Evolutionary conservation across 2,329 filamentous ascomycete species (phyloP), one percentile per base, ranked within the genome.

Genomic region (Botrytis paeoniae): DNA sequence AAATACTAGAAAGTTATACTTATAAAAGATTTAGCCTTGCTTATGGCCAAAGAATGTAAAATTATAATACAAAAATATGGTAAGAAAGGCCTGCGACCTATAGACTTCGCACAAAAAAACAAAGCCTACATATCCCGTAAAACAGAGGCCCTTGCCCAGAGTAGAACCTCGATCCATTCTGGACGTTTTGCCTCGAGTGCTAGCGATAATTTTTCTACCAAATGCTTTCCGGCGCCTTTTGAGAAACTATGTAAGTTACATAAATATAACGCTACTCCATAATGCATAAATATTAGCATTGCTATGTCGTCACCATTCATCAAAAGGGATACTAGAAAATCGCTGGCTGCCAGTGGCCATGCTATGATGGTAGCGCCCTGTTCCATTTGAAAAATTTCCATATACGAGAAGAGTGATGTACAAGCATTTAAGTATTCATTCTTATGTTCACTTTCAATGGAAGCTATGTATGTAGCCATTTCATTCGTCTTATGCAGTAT

Each of bases 271-370:
- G 7, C 22, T 51, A 66, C 63, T n/a, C 63, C 63, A 37, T 66
- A 66, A 51, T 66, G 63, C 22, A 66, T 37, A 35, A 66, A 51
- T 18, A 66, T 51, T 37, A 65, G 22, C 29, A 35, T 66, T 66
- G 63, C 22, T 39, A 66, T 37, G 9, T 66, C 43, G 22, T 66
- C 63, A n/a, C 25, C 8, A 2, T 45, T 25, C 18, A 51, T 14
- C 18, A 66, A 20, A 37, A 51, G 63, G 25, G 32, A 18, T 16
- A 66, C 12, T 12, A 65, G 7, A n/a, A 20, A 18, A 22, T 65
- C 43, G 43, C 20, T 35, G 22, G 35, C 35, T 37, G 8, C 6
- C 22, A 37, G 8, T 65, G 63, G 63, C 63, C 63, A 65, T 35
- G 43, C 20, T 45, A 65, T 37, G 22, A 65, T n/a, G 14, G 16